phyloP scores from a whole-genome alignment of 257 asterid species.

The Nemophila menziesii region DNA sequence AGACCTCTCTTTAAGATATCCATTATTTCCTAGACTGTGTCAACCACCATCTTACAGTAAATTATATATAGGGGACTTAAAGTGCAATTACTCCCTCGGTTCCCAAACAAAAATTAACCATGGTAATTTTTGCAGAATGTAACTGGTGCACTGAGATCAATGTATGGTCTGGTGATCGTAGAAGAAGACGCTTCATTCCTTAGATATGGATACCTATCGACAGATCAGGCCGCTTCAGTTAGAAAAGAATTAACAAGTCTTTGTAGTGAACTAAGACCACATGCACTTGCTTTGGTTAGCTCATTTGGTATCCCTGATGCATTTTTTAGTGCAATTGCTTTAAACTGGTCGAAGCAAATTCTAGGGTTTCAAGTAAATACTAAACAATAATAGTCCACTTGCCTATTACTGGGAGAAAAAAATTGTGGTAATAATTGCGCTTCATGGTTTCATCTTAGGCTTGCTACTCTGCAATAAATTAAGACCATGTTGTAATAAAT shows the following conservation, averaged over 20 bases:
- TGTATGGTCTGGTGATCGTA: constrained; percentile 50
- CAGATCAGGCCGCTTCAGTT: constrained; percentile 52
- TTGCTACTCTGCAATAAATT: too few species aligned
- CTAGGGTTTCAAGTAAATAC: constrained; percentile 38
- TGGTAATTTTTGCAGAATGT: constrained; percentile 36
- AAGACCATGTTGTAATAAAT: too few species aligned
- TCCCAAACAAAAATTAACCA: background rate
- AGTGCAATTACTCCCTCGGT: too few species aligned
- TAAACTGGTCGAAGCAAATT: constrained; percentile 79
- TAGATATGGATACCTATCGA: constrained; percentile 60
- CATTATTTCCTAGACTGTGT: too few species aligned
- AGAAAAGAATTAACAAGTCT: constrained; percentile 64
- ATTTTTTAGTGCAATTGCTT: constrained; percentile 79
- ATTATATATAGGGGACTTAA: too few species aligned
- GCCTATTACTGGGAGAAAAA: background rate
- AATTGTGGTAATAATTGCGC: background rate
- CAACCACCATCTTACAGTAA: too few species aligned
- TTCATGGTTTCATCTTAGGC: background rate
- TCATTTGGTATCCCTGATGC: constrained; percentile 91
- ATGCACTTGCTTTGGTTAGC: constrained; percentile 63
- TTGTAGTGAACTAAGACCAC: constrained; percentile 71
- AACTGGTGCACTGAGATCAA: constrained; percentile 55
- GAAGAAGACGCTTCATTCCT: constrained; percentile 89
- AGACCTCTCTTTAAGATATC: too few species aligned
- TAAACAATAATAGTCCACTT: background rate